Conservation (phyloP, 1,284 basidiomycete species). For the Phellopilus nigrolimitatus region DNA sequence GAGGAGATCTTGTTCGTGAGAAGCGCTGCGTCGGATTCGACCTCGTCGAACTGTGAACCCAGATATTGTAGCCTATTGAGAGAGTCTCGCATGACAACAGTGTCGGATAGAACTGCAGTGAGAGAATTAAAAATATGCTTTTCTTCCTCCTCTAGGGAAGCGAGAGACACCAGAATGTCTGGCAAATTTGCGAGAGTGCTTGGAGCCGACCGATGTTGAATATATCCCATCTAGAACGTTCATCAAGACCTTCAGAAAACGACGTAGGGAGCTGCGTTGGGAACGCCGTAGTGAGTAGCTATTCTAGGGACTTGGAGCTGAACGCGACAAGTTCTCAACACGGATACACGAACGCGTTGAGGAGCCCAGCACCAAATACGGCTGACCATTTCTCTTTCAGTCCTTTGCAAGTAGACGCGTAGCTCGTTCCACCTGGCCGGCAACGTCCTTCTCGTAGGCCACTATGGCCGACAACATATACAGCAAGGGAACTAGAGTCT, state of each 20-base stretch:
- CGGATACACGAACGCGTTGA: neutral
- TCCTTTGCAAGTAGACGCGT: too few relatives aligned
- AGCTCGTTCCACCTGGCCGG: neutral
- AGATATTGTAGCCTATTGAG: slow-evolving; percentile 62
- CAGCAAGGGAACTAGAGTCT: slow-evolving; percentile 78
- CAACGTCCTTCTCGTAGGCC: slow-evolving; percentile 18
- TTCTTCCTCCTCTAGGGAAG: slow-evolving; percentile 74
- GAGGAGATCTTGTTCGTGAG: slow-evolving; percentile 56
- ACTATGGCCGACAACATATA: slow-evolving; percentile 82
- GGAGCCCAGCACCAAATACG: neutral
- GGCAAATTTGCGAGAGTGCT: slow-evolving; percentile 52
- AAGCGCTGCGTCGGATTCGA: slow-evolving; percentile 57
- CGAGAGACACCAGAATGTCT: slow-evolving; percentile 67
- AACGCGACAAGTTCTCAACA: too few relatives aligned
- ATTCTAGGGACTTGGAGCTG: too few relatives aligned
- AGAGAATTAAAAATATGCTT: slow-evolving; percentile 74
- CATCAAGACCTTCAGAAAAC: neutral
- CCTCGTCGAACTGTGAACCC: slow-evolving; percentile 55
- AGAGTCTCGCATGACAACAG: slow-evolving; percentile 62
- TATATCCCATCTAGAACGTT: too few relatives aligned
- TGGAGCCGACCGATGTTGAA: slow-evolving; percentile 11
- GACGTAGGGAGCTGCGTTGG: neutral
- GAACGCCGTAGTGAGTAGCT: neutral
- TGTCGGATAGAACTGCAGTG: slow-evolving; percentile 63
- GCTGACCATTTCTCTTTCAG: neutral